Conservation (phyloP, 2,329 filamentous ascomycete genomes). For the Cladosporium sp. region DNA sequence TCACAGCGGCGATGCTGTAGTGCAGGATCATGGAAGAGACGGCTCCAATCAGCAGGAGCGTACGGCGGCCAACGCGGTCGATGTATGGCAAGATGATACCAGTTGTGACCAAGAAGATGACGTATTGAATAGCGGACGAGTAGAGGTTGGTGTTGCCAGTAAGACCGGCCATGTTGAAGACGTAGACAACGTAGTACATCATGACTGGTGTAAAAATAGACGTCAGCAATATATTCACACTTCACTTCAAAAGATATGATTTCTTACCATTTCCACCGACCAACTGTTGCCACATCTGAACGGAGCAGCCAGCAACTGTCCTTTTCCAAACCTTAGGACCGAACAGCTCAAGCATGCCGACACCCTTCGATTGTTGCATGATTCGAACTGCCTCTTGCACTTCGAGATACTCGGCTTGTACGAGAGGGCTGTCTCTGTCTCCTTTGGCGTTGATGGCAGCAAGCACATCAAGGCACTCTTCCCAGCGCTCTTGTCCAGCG, state of each 20-base stretch:
- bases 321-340: conserved; percentile 54
- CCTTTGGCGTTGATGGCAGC: conserved; percentile 39
- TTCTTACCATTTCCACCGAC: conserved; percentile 29
- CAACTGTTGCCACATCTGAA: conserved; percentile 55
- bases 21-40: conserved; percentile 60
- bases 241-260: no score
- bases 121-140: conserved; percentile 67
- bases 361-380: conserved; percentile 36
- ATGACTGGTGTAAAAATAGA: neutral
- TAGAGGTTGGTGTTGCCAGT: conserved; percentile 53
- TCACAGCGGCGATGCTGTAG: conserved; percentile 58
- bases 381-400: conserved; percentile 38
- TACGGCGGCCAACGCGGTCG: conserved; percentile 70
- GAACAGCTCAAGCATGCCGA: conserved; percentile 41
- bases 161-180: conserved; percentile 69
- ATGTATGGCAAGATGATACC: conserved; percentile 70
- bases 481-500: conserved; percentile 42
- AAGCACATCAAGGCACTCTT: conserved; percentile 39
- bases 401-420: conserved; percentile 46
- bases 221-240: neutral
- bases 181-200: conserved; percentile 45
- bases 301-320: conserved; percentile 51
- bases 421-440: conserved; percentile 38
- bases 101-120: conserved; percentile 78
- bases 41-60: conserved; percentile 61